Conservation (phyloP, 306 rosid genomes). For the Albizia julibrissin region DNA sequence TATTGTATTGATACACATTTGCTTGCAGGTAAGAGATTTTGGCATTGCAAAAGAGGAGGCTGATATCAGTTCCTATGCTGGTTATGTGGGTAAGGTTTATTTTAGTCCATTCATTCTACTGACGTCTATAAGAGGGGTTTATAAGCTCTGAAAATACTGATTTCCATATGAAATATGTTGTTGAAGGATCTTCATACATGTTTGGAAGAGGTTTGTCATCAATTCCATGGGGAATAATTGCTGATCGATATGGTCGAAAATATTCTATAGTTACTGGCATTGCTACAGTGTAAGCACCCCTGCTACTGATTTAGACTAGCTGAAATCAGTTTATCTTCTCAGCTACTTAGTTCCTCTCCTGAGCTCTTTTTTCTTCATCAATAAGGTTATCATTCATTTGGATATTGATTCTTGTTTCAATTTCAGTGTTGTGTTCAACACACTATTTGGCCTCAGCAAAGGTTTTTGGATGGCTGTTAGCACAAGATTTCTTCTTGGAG, state of each 20-base stretch:
- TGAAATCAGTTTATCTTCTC: not conserved
- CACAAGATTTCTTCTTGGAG: conserved; percentile 21
- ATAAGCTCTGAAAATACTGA: not conserved
- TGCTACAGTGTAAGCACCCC: conserved; percentile 50
- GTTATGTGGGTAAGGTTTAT: conserved; percentile 66
- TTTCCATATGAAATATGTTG: conserved; percentile 25
- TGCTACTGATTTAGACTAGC: not conserved
- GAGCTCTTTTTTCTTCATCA: not conserved
- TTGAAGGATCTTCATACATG: conserved; percentile 70
- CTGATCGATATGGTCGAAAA: not conserved
- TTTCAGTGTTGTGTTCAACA: conserved; percentile 74
- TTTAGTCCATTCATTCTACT: conserved; percentile 1
- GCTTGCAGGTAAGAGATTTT: not conserved
- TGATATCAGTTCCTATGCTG: conserved; percentile 60
- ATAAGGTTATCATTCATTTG: not conserved
- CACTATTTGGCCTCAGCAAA: conserved; percentile 85
- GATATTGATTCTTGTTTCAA: conserved; percentile 7
- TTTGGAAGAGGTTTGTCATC: not conserved
- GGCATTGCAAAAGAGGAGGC: not conserved
- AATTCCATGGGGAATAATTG: not conserved
- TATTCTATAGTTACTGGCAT: conserved; percentile 6
- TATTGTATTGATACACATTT: conserved; percentile 18
- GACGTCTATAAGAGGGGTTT: not conserved
- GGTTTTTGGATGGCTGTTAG: conserved; percentile 80
- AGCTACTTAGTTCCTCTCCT: not conserved